These are phyloP conservation scores for Vishniacozyma victoriae DNA, from an alignment of 768 basidiomycete genomes.

Conservation along the genomic window DNA sequence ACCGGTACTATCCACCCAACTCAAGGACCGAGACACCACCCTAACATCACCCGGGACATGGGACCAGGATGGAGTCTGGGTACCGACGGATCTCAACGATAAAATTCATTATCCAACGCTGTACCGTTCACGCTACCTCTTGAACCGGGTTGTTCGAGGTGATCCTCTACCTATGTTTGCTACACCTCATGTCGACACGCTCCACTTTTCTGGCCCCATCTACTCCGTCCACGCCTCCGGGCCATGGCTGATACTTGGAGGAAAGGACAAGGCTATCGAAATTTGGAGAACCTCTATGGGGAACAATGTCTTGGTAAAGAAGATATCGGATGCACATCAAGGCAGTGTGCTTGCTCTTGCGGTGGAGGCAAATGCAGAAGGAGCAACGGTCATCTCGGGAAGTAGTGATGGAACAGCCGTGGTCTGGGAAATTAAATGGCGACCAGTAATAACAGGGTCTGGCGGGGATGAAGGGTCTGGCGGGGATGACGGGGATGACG, in stretches of 20 bases:
- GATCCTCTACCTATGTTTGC: not conserved
- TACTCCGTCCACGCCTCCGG: slow-evolving; percentile 13
- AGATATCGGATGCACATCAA: slow-evolving; percentile 13
- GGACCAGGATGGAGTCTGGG: not conserved
- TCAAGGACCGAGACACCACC: not conserved
- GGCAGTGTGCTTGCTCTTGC: slow-evolving; percentile 30
- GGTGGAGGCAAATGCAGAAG: slow-evolving; percentile 9
- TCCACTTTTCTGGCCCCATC: slow-evolving; percentile 12
- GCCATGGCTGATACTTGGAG: slow-evolving; percentile 27
- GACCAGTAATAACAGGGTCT: no score
- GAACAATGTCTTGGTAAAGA: not conserved
- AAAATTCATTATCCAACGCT: slow-evolving; percentile 33
- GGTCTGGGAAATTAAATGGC: slow-evolving; percentile 23
- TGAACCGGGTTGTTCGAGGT: slow-evolving; percentile 4
- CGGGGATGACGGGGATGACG: no score
- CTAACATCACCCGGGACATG: slow-evolving; percentile 8
- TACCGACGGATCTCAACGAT: not conserved
- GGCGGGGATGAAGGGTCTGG: no score
- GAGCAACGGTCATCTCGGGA: slow-evolving; percentile 20
- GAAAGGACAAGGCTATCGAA: slow-evolving; percentile 22
- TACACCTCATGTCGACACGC: not conserved
- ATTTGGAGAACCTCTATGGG: slow-evolving; percentile 7
- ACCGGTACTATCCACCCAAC: slow-evolving; percentile 2
- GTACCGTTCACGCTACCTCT: slow-evolving; percentile 10
- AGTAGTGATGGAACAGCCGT: slow-evolving; percentile 18